phyloP scores from a whole-genome alignment of 176 grass and related monocot genomes.

The Carex parvula region DNA sequence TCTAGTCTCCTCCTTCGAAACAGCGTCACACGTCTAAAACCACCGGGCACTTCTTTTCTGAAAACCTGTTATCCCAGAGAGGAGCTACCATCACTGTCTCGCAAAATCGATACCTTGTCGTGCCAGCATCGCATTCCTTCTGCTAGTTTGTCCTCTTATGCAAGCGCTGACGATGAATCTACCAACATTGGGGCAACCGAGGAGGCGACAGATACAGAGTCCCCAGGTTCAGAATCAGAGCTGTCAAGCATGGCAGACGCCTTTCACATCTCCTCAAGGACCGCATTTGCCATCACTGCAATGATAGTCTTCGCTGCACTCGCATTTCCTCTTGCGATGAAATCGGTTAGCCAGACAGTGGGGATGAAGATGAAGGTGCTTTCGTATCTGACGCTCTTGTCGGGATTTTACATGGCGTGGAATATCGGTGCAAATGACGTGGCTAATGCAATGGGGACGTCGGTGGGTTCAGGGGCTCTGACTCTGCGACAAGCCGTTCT shows the following conservation, averaged over 20 bases:
- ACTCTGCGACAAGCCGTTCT: conserved; percentile 88
- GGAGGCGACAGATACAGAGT: conserved; percentile 2
- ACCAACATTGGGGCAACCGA: conserved; percentile 16
- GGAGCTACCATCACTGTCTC: background rate
- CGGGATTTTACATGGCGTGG: conserved; percentile 98
- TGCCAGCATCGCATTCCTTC: conserved; percentile 23
- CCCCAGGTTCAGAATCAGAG: conserved; percentile 24
- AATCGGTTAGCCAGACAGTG: conserved; percentile 42
- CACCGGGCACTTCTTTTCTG: conserved; percentile 21
- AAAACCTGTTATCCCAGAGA: conserved; percentile 19
- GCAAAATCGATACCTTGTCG: background rate
- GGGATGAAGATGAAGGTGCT: conserved; percentile 52
- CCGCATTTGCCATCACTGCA: conserved; percentile 54
- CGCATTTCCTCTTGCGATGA: conserved; percentile 59
- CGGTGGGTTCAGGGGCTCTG: conserved; percentile 89
- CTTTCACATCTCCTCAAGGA: conserved; percentile 69
- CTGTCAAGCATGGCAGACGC: conserved; percentile 71
- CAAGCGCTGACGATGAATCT: conserved; percentile 43
- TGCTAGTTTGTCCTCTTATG: conserved; percentile 63
- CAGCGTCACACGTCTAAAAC: conserved; percentile 30
- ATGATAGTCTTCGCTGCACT: conserved; percentile 74
- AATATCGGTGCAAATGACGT: conserved; percentile 98
- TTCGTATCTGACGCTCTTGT: conserved; percentile 62
- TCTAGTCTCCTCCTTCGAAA: conserved; percentile 45
- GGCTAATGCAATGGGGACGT: conserved; percentile 98